These are phyloP conservation scores for Trifolium pratense DNA, from an alignment of 306 rosid genomes.

Conservation along the genomic window DNA sequence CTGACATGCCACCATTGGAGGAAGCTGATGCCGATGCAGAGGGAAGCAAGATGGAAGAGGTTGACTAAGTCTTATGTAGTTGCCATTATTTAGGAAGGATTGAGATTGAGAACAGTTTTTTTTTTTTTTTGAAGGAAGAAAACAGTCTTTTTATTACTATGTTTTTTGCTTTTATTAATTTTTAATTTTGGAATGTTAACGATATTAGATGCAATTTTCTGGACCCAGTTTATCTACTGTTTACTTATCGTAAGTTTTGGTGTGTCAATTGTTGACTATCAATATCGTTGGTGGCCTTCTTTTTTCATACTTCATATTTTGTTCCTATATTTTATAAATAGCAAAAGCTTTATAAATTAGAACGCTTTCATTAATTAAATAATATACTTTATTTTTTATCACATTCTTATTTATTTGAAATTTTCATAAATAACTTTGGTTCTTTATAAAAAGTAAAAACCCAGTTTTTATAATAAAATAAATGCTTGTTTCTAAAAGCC, in stretches of 20 bases:
- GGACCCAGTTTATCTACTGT: not conserved
- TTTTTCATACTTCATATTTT: no score
- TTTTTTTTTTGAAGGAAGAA: no score
- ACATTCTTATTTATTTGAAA: no score
- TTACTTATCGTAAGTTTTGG: not conserved
- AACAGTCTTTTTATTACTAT: not conserved
- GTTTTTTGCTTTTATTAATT: slow-evolving; percentile 8
- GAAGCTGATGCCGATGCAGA: slow-evolving; percentile 83
- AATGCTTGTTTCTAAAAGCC: no score
- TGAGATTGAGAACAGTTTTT: not conserved
- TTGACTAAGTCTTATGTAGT: slow-evolving; percentile 53
- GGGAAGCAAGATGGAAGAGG: slow-evolving; percentile 99
- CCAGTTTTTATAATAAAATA: no score
- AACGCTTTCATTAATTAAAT: no score
- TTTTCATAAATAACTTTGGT: no score
- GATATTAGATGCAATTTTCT: not conserved
- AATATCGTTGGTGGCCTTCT: not conserved
- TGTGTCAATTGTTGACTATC: not conserved
- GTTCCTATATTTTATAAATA: no score
- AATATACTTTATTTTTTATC: no score
- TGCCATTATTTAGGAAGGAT: not conserved
- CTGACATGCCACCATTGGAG: slow-evolving; percentile 91
- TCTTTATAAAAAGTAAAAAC: no score
- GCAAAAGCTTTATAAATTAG: no score
- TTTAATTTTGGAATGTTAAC: slow-evolving; percentile 11